phyloP scores from a whole-genome alignment of 2,329 filamentous ascomycete genomes.

The Ceratocystis alfenasii region DNA sequence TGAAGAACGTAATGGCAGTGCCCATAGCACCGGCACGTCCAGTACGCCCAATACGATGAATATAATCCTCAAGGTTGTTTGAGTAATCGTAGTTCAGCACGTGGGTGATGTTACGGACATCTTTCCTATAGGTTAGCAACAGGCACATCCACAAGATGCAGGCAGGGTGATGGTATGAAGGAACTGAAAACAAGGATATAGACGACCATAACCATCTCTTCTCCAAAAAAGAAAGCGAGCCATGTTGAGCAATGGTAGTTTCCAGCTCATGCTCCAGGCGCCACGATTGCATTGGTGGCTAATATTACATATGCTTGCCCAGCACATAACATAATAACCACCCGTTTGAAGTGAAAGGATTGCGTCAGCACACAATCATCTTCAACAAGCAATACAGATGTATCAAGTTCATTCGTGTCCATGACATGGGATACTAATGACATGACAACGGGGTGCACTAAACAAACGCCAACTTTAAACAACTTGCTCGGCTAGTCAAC shows the following conservation, averaged over 20 bases:
- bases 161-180: constrained; percentile 48
- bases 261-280: constrained; percentile 15
- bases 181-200: constrained; percentile 39
- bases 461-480: constrained; percentile 6
- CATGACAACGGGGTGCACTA: not conserved
- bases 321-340: not conserved
- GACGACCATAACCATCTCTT: constrained; percentile 10
- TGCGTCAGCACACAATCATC: not conserved
- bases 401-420: not conserved
- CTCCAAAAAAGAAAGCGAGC: not conserved
- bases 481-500: not conserved
- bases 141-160: constrained; percentile 44
- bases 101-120: constrained; percentile 99
- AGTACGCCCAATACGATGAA: constrained; percentile 92
- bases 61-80: constrained; percentile 98
- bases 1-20: constrained; percentile 97
- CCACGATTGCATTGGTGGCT: constrained; percentile 16
- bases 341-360: constrained; percentile 10
- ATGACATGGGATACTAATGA: not conserved
- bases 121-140: constrained; percentile 44
- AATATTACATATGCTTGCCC: not conserved
- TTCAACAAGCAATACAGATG: constrained; percentile 16
- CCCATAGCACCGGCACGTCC: constrained; percentile 88
- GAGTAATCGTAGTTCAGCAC: constrained; percentile 99
- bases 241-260: not conserved